A percentile compares a stretch with the other conserved stretches of the same genome.
Evolutionary conservation across 2,329 filamentous ascomycete species (phyloP).

Genomic region (Lithohypha guttulata): DNA sequence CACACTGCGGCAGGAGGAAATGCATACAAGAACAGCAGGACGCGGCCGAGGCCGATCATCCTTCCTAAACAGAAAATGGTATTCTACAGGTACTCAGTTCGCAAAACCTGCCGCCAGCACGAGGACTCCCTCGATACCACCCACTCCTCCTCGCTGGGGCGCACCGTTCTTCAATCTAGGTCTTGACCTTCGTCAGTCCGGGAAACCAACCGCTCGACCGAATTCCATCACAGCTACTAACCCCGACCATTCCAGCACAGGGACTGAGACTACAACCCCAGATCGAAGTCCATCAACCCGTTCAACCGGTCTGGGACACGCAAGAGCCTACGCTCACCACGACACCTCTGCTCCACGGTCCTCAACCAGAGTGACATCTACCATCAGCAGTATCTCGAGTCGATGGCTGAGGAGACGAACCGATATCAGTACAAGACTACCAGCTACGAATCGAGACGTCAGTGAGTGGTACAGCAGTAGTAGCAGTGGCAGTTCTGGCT

Average conservation of each 20-base stretch:
- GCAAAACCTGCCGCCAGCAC: background rate
- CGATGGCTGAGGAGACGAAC: background rate
- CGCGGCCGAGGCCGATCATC: background rate
- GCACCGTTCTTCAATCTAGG: conserved; percentile 1
- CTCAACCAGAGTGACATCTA: background rate
- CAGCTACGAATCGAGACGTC: background rate
- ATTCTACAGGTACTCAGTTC: background rate
- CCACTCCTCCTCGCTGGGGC: conserved; percentile 2
- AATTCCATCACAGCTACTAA: background rate
- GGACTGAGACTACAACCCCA: no score
- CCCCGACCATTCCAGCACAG: background rate
- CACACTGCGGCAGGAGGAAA: background rate
- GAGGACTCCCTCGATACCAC: background rate
- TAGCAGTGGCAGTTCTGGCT: no score
- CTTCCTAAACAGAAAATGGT: conserved; percentile 4
- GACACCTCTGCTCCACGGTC: background rate
- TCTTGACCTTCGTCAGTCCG: background rate
- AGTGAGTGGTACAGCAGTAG: background rate
- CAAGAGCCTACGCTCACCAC: conserved; percentile 1
- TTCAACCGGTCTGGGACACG: conserved; percentile 1
- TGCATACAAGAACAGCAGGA: background rate
- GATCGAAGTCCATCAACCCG: no score
- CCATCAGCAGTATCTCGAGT: background rate
- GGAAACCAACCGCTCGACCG: background rate
- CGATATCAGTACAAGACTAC: background rate